Conservation (phyloP, 805 yeast genomes). For the Lachancea quebecensis region DNA sequence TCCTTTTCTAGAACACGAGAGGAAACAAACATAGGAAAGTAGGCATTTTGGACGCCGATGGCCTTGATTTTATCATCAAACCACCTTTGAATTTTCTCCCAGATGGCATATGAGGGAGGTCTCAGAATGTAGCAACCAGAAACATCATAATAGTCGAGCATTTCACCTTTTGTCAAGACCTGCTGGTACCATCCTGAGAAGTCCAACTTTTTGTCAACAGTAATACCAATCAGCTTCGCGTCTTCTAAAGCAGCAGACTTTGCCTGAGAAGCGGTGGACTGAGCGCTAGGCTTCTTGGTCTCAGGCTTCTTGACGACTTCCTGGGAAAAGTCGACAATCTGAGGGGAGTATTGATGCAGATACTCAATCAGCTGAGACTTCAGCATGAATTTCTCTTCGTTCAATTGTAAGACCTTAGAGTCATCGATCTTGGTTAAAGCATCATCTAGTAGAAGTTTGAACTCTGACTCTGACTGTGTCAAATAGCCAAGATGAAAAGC, state of each 20-base stretch:
- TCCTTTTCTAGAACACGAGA: slow-evolving; percentile 89
- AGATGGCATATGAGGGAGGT: slow-evolving; percentile 87
- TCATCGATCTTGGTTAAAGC: slow-evolving; percentile 36
- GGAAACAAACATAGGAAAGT: slow-evolving; percentile 98
- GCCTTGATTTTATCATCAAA: slow-evolving; percentile 75
- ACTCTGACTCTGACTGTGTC: slow-evolving; percentile 34
- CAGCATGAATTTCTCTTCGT: slow-evolving; percentile 20
- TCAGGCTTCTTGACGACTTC: slow-evolving; percentile 33
- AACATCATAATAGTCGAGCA: slow-evolving; percentile 97
- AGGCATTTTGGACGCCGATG: slow-evolving; percentile 88
- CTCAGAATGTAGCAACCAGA: slow-evolving; percentile 97
- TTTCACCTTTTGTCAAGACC: slow-evolving; percentile 91
- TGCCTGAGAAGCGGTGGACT: slow-evolving; percentile 23
- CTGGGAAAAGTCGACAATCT: slow-evolving; percentile 45
- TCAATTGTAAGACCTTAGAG: slow-evolving; percentile 21
- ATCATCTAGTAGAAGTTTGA: slow-evolving; percentile 25
- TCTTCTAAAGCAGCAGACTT: slow-evolving; percentile 58
- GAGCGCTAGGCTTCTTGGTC: slow-evolving; percentile 25
- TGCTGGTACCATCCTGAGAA: slow-evolving; percentile 98
- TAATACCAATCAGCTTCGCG: slow-evolving; percentile 91
- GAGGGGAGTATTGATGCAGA: slow-evolving; percentile 38
- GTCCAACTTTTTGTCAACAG: slow-evolving; percentile 85
- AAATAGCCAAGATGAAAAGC: slow-evolving; percentile 28
- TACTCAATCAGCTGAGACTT: slow-evolving; percentile 24
- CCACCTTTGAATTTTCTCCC: slow-evolving; percentile 91